Base-by-base conservation (phyloP, 1,284 basidiomycete genomes). In the Sparassis latifolia region DNA sequence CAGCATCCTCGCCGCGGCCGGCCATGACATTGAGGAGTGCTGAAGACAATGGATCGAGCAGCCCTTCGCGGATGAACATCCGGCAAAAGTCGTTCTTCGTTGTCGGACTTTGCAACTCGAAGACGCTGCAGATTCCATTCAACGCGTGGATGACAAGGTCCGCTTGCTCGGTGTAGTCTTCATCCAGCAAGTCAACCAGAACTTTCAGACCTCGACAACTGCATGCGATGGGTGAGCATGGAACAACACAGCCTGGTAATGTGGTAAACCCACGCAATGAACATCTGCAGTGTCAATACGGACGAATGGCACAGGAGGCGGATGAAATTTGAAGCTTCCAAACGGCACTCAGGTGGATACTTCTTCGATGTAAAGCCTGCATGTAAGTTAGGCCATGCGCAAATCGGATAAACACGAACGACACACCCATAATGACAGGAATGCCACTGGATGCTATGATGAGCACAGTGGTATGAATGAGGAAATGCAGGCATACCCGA, bases 81-180 rank as follows among this genome's bases (percentile, higher is more conserved):
- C 96, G 83, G 65, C 95, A 98, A 65, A 98, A 97, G 69, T 98
- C 96, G 64, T 96, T 97, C 62, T 97, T 92, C 5, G 94, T 95
- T 5, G 94, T 97, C 1, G 95, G 92, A 46, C 90, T 93, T 68
- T 95, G 84, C 7, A 98, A 78, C 58, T 98, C 95, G 62, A 99
- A 96, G 2, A 98, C 96, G 58, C 86, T 92, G 49, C 88, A 86
- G 49, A 99, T 94, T 9, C 95, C 95, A 53, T 96, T 92, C 2
- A 99, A 78, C 1, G 96, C 93, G 55, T 96, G 91, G 42, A 92
- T 87, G 39, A 98, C 89, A n/a, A 99, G 81, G 45, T 93, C 89
- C 30, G 81, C 84, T 71, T 89, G 94, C 65, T 87, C 86, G 5
- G 80, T 79, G 68, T 96, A 98, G 68, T 97, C 93, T 70, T 97